Percentiles rank a stretch among this genome's conserved stretches.
Evolutionary conservation across 176 grass and related monocot genomes (phyloP).

Genomic region (Zizania latifolia): DNA sequence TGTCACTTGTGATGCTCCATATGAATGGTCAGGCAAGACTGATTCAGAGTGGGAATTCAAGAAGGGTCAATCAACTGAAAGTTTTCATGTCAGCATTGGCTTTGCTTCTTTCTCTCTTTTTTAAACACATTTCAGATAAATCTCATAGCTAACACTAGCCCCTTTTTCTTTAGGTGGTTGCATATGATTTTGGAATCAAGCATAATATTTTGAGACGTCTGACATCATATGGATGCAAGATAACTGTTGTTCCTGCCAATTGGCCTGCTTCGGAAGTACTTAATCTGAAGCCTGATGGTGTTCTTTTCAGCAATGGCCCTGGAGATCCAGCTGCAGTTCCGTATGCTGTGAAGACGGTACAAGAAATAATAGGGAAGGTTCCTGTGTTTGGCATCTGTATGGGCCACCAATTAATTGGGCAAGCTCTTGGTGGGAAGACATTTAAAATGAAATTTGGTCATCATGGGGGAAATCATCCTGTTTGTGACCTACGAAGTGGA

Average conservation of each 20-base stretch:
- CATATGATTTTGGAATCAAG: slow-evolving; percentile 96
- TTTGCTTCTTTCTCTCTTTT: background rate
- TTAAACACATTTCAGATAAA: background rate
- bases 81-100: background rate
- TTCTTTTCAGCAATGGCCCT: slow-evolving; percentile 97
- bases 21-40: slow-evolving; percentile 17
- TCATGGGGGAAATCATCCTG: slow-evolving; percentile 96
- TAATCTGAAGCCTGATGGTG: slow-evolving; percentile 88
- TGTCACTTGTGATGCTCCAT: slow-evolving; percentile 59
- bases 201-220: slow-evolving; percentile 96
- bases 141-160: background rate
- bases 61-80: slow-evolving; percentile 32
- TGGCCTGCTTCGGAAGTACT: slow-evolving; percentile 75
- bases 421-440: slow-evolving; percentile 94
- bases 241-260: slow-evolving; percentile 88
- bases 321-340: slow-evolving; percentile 93
- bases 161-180: slow-evolving; percentile 53
- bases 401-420: slow-evolving; percentile 95
- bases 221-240: slow-evolving; percentile 90
- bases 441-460: slow-evolving; percentile 99
- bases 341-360: slow-evolving; percentile 90
- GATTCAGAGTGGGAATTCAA: slow-evolving; percentile 90
- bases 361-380: slow-evolving; percentile 85
- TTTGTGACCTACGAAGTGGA: slow-evolving; percentile 62
- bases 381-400: slow-evolving; percentile 97